Percentiles rank a stretch among this genome's conserved stretches.
Evolutionary conservation across 768 basidiomycete genomes (phyloP).

Genomic region (Termitomyces sp.): DNA sequence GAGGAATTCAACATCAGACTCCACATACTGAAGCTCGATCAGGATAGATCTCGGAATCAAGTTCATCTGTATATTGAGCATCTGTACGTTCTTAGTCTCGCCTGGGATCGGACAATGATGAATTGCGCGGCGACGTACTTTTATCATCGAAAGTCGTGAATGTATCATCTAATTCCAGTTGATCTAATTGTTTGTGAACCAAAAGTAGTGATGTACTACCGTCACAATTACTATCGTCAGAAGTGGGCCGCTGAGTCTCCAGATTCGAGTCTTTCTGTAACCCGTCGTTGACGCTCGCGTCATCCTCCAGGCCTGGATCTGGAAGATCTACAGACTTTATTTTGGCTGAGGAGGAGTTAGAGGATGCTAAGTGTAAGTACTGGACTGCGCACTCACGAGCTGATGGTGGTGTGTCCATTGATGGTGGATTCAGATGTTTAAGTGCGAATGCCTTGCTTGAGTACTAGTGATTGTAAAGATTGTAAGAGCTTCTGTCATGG

Average conservation of each 20-base stretch:
- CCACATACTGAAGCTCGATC: no score
- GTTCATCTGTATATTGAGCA: constrained; percentile 16
- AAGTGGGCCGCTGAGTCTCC: no score
- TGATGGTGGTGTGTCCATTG: constrained; percentile 9
- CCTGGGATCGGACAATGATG: background rate
- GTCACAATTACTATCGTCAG: background rate
- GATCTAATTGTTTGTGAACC: no score
- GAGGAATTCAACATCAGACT: no score
- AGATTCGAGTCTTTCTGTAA: background rate
- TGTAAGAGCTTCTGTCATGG: background rate
- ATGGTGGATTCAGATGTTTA: background rate
- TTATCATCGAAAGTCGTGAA: background rate
- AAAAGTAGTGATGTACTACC: no score
- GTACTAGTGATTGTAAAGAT: background rate
- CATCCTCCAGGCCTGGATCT: constrained; percentile 8
- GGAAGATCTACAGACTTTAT: constrained; percentile 15
- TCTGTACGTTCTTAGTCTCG: background rate
- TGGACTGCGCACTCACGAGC: constrained; percentile 11
- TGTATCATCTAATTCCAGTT: background rate
- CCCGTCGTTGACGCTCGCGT: background rate
- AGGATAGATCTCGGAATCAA: constrained; percentile 24
- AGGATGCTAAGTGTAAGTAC: background rate
- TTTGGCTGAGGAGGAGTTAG: constrained; percentile 10
- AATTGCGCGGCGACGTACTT: background rate
- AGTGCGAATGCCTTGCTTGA: background rate